A percentile compares a stretch with the other conserved stretches of the same genome.
Conservation (phyloP, 225 moss, liverwort and hornwort genomes). For the Bryum argenteum region DNA sequence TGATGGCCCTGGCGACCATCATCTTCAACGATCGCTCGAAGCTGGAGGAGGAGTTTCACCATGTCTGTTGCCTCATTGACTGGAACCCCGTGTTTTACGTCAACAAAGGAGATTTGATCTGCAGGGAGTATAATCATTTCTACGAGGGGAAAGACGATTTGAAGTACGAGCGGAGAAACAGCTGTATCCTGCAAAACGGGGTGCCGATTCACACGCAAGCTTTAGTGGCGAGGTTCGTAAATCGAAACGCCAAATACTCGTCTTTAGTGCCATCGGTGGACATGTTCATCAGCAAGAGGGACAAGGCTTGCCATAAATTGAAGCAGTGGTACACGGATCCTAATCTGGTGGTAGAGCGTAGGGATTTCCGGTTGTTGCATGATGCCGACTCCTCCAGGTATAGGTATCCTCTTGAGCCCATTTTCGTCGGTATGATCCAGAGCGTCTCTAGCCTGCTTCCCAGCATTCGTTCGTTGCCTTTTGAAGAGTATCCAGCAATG, state of each 20-base stretch:
- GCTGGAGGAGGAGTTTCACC: background rate
- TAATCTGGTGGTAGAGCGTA: too few species aligned
- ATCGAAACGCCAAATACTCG: background rate
- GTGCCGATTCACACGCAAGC: background rate
- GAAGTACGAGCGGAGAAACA: background rate
- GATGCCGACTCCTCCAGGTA: background rate
- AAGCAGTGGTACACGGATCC: conserved; percentile 6
- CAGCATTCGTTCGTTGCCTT: too few species aligned
- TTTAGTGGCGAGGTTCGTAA: background rate
- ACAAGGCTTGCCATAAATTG: background rate
- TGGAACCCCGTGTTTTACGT: conserved; percentile 15
- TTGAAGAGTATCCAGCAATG: too few species aligned
- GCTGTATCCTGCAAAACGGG: background rate
- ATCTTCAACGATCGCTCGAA: background rate
- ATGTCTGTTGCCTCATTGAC: background rate
- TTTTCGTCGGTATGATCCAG: too few species aligned
- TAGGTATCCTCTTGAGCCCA: too few species aligned
- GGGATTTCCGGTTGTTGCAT: background rate
- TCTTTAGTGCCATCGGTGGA: conserved; percentile 12
- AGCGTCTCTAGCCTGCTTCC: too few species aligned
- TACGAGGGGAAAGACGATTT: conserved; percentile 1
- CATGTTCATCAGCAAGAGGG: background rate
- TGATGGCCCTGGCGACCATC: background rate
- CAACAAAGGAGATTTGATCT: background rate
- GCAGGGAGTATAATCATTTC: background rate